Evolutionary conservation across 108 stramenopile genomes (phyloP).

Genomic region (Ochromonas danica): DNA sequence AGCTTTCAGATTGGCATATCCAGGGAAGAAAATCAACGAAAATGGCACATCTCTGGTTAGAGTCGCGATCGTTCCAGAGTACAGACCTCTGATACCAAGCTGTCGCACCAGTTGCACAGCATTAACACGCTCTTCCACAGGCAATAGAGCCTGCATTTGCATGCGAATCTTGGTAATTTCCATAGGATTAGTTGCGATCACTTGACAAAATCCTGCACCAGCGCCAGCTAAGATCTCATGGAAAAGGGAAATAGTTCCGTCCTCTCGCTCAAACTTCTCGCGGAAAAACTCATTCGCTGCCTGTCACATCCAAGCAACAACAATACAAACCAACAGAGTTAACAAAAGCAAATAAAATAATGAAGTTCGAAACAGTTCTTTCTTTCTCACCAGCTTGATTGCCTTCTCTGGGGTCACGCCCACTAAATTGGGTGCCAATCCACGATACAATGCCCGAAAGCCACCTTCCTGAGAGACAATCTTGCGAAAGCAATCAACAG

Average conservation of each 20-base stretch:
- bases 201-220: conserved; percentile 64
- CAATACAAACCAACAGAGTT: not conserved
- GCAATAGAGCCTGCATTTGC: conserved; percentile 50
- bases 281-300: not conserved
- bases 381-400: conserved; percentile 63
- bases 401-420: conserved; percentile 54
- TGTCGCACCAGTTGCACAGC: conserved; percentile 47
- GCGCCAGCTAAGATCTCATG: conserved; percentile 58
- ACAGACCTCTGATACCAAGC: conserved; percentile 60
- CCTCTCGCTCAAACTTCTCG: not conserved
- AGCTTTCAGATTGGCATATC: conserved; percentile 55
- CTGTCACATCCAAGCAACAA: not conserved
- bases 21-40: conserved; percentile 60
- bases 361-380: conserved; percentile 48
- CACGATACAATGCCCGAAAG: not conserved
- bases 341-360: not conserved
- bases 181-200: conserved; percentile 69
- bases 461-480: not conserved
- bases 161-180: conserved; percentile 69
- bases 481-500: conserved; percentile 2
- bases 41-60: conserved; percentile 63
- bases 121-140: conserved; percentile 11
- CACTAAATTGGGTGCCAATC: not conserved
- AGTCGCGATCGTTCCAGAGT: conserved; percentile 61
- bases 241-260: conserved; percentile 22